A percentile compares a stretch with the other conserved stretches of the same genome.
Evolutionary conservation across 2,329 filamentous ascomycete species (phyloP).

Genomic region (Monosporascus sp.): DNA sequence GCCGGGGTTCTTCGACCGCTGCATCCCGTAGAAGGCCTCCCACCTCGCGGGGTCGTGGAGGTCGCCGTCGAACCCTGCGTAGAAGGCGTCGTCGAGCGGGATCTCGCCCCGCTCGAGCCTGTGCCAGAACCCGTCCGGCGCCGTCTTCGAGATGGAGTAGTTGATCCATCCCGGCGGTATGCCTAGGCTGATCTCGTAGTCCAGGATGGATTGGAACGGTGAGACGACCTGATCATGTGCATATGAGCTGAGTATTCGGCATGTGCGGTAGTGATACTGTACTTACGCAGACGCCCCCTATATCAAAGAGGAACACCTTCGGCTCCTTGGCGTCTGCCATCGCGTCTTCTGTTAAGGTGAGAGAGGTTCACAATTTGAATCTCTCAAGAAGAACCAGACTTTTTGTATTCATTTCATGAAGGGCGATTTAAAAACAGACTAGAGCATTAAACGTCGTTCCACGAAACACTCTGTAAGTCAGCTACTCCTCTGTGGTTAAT

Average conservation of each 20-base stretch:
- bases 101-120: conserved; percentile 80
- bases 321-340: conserved; percentile 48
- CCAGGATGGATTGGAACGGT: conserved; percentile 86
- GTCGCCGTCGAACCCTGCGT: conserved; percentile 68
- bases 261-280: neutral
- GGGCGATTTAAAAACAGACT: too few species aligned
- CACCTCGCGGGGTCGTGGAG: conserved; percentile 63
- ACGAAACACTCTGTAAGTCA: too few species aligned
- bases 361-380: too few species aligned
- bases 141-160: conserved; percentile 73
- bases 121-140: conserved; percentile 82
- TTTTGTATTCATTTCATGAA: too few species aligned
- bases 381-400: too few species aligned
- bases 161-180: conserved; percentile 92
- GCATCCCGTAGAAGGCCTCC: conserved; percentile 54
- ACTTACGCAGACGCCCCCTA: conserved; percentile 94
- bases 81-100: conserved; percentile 68
- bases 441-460: too few species aligned
- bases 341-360: conserved; percentile 2
- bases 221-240: conserved; percentile 65
- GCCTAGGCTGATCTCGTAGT: conserved; percentile 71
- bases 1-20: conserved; percentile 35
- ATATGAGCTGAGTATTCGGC: conserved; percentile 1
- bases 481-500: neutral
- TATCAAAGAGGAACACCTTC: conserved; percentile 83